phyloP scores from a whole-genome alignment of 805 yeast genomes.

The Clavispora vitiphila region DNA sequence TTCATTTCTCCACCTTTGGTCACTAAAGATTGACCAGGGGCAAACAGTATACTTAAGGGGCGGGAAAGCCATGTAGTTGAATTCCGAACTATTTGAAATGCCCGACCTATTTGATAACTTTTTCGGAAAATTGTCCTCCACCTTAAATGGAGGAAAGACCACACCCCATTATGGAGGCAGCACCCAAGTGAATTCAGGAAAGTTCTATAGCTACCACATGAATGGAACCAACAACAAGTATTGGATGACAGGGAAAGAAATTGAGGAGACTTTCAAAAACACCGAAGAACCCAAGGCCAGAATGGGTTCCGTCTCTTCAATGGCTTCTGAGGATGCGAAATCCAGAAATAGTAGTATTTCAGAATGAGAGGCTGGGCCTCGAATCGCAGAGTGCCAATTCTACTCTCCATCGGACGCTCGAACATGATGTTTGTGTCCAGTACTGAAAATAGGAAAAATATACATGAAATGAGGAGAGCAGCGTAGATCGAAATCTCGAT shows the following conservation, averaged over 20 bases:
- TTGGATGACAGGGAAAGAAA: constrained; percentile 28
- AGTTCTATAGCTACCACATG: constrained; percentile 31
- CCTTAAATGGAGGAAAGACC: constrained; percentile 32
- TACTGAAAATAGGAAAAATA: no score
- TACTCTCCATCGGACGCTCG: no score
- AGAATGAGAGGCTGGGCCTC: background rate
- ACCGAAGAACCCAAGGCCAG: constrained; percentile 3
- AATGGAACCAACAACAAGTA: constrained; percentile 34
- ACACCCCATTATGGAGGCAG: constrained; percentile 26
- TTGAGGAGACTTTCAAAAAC: background rate
- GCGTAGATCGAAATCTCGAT: background rate
- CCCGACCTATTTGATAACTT: constrained; percentile 38
- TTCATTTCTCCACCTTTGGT: background rate
- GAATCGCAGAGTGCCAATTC: no score
- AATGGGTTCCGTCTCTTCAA: constrained; percentile 6
- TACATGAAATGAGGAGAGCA: background rate
- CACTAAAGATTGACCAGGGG: background rate
- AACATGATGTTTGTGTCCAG: no score
- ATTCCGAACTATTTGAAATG: constrained; percentile 9
- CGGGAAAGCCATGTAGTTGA: background rate
- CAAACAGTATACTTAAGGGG: background rate
- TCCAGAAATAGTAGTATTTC: constrained; percentile 5
- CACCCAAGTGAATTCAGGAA: constrained; percentile 34
- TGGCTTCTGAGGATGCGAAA: constrained; percentile 6
- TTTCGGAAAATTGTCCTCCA: constrained; percentile 26